Conservation (phyloP, 2,329 filamentous ascomycete genomes). For the Colletotrichum sp. region DNA sequence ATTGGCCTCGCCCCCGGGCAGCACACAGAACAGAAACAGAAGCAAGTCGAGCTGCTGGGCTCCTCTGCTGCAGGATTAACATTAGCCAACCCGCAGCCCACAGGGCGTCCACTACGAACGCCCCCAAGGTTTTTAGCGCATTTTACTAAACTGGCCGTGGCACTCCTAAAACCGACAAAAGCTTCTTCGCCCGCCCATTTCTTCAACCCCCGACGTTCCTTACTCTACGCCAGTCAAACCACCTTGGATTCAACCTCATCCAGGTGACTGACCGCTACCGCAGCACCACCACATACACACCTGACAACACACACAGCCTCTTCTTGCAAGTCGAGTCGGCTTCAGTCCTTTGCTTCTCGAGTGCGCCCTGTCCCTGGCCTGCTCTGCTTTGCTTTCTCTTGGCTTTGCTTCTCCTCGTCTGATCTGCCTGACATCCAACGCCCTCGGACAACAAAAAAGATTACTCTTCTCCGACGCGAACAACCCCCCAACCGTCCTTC, state of each 20-base stretch:
- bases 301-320: not conserved
- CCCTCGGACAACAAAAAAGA: constrained; percentile 1
- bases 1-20: constrained; percentile 4
- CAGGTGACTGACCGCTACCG: not conserved
- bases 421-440: constrained; percentile 9
- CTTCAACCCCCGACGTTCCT: not conserved
- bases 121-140: constrained; percentile 3
- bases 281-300: not conserved
- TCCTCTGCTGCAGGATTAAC: constrained; percentile 1
- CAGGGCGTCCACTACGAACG: constrained; percentile 16
- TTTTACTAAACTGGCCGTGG: constrained; percentile 12
- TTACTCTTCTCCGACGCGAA: not conserved
- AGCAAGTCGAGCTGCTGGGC: not conserved
- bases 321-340: not conserved
- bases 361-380: not conserved
- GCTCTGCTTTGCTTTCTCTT: not conserved
- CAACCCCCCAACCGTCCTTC: not conserved
- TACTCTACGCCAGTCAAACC: not conserved
- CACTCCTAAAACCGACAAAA: constrained; percentile 16
- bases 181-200: constrained; percentile 11
- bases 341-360: not conserved
- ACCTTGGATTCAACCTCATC: not conserved
- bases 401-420: not conserved
- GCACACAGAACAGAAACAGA: not conserved
- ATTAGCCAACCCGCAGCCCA: constrained; percentile 13